Base-by-base conservation (phyloP, 2,329 filamentous ascomycete genomes). In the Venturia asperata region DNA sequence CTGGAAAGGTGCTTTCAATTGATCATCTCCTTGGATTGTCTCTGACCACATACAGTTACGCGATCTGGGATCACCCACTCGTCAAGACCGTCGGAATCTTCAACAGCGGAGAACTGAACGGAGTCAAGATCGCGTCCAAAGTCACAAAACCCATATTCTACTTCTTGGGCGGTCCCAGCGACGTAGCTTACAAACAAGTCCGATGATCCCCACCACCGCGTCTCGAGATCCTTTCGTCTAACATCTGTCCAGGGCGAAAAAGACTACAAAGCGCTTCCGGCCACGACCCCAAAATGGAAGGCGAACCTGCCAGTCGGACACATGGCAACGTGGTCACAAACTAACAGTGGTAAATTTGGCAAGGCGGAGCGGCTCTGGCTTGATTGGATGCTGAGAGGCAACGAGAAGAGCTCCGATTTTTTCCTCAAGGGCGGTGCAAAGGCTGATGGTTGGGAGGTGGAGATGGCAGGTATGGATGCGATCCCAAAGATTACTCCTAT, bases 101-200 rank as follows among this genome's bases (percentile, higher is more conserved):
- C 43, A 65, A 65, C 56, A 41, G 30, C 19, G 64, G 58, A 27
- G 56, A 65, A 41, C 21, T 65, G 13, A 65, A 49, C 21, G 27
- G 41, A 24, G 55, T 39, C 11, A 49, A 17, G 3, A 39, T 66
- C 17, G 61, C 41, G 13, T 43, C 43, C 6, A 61, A 64, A n/a
- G n/a, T 66, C 11, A 64, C 27, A 13, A 64, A 39, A n/a, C 64
- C 64, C 11, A 47, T 66, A 27, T 55, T 66, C 30, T 66, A 66
- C 21, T 66, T 66, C 47, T 34, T 66, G 17, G 64, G 64, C n/a
- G 64, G 64, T 10, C 19, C 24, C 5, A 41, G 42, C 10, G 64
- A 66, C 27, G 52, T 66, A 24, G 64, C 64, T 13, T 64, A 66
- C 49, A 34, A 30, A 30, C 66, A 66, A 24, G 64, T 65, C 27